Evolutionary conservation across 1,139 yeast genomes (phyloP).

Genomic region (Kazachstania sp.): DNA sequence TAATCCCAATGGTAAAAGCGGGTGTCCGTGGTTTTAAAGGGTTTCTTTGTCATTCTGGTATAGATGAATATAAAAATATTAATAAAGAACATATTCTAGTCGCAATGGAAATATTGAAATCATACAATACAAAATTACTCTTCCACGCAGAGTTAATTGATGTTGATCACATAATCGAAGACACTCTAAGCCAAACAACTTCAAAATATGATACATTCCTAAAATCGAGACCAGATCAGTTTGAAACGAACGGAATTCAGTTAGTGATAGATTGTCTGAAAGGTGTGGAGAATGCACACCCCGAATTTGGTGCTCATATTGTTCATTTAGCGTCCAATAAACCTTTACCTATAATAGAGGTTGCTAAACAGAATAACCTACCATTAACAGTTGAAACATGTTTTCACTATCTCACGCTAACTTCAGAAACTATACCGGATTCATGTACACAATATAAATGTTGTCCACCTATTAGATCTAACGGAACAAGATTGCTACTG

Average conservation of each 20-base stretch:
- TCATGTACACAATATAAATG: constrained; percentile 81
- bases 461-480: constrained; percentile 86
- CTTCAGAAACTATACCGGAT: constrained; percentile 67
- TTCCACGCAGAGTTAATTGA: not conserved
- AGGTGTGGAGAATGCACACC: constrained; percentile 4
- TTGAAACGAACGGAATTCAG: constrained; percentile 76
- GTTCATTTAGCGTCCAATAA: constrained; percentile 84
- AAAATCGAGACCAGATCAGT: constrained; percentile 78
- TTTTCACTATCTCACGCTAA: constrained; percentile 76
- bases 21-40: constrained; percentile 94
- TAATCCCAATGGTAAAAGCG: constrained; percentile 64
- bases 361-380: constrained; percentile 48
- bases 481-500: constrained; percentile 55
- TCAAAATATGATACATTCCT: constrained; percentile 61
- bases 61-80: constrained; percentile 86
- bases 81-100: constrained; percentile 49
- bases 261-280: constrained; percentile 43
- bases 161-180: constrained; percentile 16
- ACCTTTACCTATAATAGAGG: constrained; percentile 61
- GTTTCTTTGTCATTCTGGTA: constrained; percentile 85
- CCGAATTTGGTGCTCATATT: constrained; percentile 68
- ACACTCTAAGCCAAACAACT: constrained; percentile 29
- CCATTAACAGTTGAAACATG: constrained; percentile 76
- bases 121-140: not conserved
- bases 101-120: constrained; percentile 54